Base-by-base conservation (phyloP, 208 protist genomes). In the Herpetomonas tarakana region DNA sequence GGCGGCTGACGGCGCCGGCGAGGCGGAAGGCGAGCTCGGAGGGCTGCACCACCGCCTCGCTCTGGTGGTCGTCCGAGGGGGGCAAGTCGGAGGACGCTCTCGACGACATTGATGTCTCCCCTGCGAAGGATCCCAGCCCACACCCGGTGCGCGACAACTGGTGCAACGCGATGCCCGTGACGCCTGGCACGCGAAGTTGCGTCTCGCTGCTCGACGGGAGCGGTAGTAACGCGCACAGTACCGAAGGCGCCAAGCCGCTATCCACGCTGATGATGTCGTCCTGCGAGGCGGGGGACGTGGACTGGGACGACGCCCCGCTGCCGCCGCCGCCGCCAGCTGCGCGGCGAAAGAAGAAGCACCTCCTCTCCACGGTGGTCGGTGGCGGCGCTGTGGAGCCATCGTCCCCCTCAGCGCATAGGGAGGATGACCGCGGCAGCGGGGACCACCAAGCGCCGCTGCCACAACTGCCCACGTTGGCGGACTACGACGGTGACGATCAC, bases 131-230 rank as follows among this genome's bases (percentile, higher is more conserved):
- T 4, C 16, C 4, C 44, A 49, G 44, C 44, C 44, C 44, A 4
- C 6, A 4, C 9, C 44, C 44, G 44, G 19, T 24, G 16, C 9
- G 44, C 16, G 44, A 22, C 16, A 49, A 49, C 44, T 49, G 44
- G 28, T 59, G 54, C 28, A 12, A 46, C 2, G 50, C 9, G 44
- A 4, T 24, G 44, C 9, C 16, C 19, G 44, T 4, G 11, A 49
- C 44, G 16, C 19, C 44, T 14, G 35, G 9, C 9, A 14, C 35
- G 3, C 44, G 19, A 4, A 4, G 44, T 4, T 18, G 44, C 44
- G 19, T 49, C 44, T 49, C 44, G 16, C 44, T 49, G 3, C 19
- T 49, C 44, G 44, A 49, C 44, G 44, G 16, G 11, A 49, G 44
- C 19, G 19, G 16, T 4, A 49, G 44, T 18, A 7, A 11, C 44